phyloP scores from a whole-genome alignment of 441 rosid species.

The Isatis lusitanica region DNA sequence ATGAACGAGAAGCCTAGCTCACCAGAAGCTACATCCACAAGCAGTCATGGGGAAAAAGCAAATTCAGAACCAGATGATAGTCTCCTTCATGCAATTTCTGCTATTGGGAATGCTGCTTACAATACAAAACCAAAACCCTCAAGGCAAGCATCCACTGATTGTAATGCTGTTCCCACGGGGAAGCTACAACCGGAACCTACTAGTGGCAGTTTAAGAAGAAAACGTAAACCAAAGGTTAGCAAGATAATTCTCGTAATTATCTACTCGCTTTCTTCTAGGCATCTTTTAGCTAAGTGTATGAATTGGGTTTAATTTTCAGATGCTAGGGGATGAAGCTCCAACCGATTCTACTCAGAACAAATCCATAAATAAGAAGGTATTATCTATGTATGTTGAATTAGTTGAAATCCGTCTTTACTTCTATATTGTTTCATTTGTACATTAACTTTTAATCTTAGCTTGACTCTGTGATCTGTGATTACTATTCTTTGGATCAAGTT shows the following conservation, averaged over 20 bases:
- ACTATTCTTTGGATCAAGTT: slow-evolving; percentile 3
- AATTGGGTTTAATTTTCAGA: slow-evolving; percentile 42
- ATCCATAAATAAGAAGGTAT: slow-evolving; percentile 51
- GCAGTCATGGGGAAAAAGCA: slow-evolving; percentile 45
- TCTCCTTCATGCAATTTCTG: slow-evolving; percentile 30
- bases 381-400: slow-evolving; percentile 8
- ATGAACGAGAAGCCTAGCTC: slow-evolving; percentile 49
- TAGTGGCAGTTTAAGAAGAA: slow-evolving; percentile 51
- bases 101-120: slow-evolving; percentile 39
- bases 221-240: slow-evolving; percentile 44
- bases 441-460: not conserved
- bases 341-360: slow-evolving; percentile 39
- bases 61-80: slow-evolving; percentile 48
- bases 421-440: not conserved
- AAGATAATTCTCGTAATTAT: slow-evolving; percentile 40
- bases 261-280: slow-evolving; percentile 14
- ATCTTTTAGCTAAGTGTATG: not conserved
- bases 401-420: slow-evolving; percentile 4
- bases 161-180: slow-evolving; percentile 43
- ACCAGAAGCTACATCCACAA: slow-evolving; percentile 54
- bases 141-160: slow-evolving; percentile 39
- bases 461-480: slow-evolving; percentile 16
- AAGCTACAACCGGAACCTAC: slow-evolving; percentile 43
- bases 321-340: slow-evolving; percentile 43
- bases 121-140: slow-evolving; percentile 53